Evolutionary conservation across 164 flowering plant genomes (phyloP), one percentile per base, ranked within the genome.

Genomic region (Nelumbo lutea): DNA sequence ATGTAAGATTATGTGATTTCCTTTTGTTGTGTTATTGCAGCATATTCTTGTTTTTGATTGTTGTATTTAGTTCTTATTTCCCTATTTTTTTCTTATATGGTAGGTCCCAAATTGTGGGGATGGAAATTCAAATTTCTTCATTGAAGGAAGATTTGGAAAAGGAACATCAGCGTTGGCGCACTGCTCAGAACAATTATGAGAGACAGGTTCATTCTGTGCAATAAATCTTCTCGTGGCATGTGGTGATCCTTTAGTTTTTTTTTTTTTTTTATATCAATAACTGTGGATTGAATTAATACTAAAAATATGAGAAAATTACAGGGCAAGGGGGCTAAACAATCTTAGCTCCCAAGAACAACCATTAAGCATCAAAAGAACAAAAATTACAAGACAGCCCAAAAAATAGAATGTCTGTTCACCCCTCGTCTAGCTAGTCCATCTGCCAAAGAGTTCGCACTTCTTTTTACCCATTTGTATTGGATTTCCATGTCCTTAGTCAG

Each of bases 181-280:
- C 86, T 61, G 87, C 99, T 76, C 97, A 92, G 68, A 81, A 77
- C 15, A 95, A 92, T 79, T 95, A 92, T 81, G 93, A 95, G 74
- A 83, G 98, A 87, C 98, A 95, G 93, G 98, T 93, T 27, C 27
- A 27, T 27, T 27, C 27, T 27, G 27, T 27, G 27, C 27, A 27
- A 27, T 27, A 27, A 27, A 27, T 27, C 27, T 27, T 27, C 50
- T 6, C 6, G 11, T 67, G 42, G 39, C 47, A 6, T 3, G 38
- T 5, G 53, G 14, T 66, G 2, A 6, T 13, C 15, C 3, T 7
- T 59, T 13, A 40, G 15, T 66, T 46, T 68, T 44, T 11, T 67
- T 15, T 50, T 48, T 9, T 45, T 14, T 58, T 64, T 5, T n/a
- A n/a, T n/a, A 39, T 53, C 53, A 14, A 8, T 59, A n/a, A 27